Evolutionary conservation across 164 flowering plant genomes (phyloP), one percentile per base, ranked within the genome.

Genomic region (Annona squamosa): DNA sequence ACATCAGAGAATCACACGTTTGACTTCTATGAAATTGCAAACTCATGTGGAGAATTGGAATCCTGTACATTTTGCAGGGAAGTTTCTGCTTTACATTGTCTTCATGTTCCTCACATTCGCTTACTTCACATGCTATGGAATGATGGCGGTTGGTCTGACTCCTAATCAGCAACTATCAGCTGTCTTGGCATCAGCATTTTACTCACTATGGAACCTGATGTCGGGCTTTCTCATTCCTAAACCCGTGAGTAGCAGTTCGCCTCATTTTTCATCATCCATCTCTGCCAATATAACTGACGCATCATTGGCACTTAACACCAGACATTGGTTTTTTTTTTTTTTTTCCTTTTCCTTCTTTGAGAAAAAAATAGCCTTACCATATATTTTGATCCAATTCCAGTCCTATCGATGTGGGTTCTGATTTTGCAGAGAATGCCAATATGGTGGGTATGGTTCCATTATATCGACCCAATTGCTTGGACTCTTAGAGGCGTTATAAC

Each of bases 381-480:
- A 26, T 26, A 26, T 26, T 26, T 26, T 26, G 37, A 26, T 26
- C 37, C 37, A 0, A 26, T 26, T 26, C 37, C 37, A 26, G 37
- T 26, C 37, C 37, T 26, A 26, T 7, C 59, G 7, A 10, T 71
- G 1, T 43, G 3, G 2, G 17, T 70, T 62, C 47, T 9, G 13
- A 46, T 4, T 26, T 72, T 68, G 44, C 85, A 94, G 98, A 71
- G 57, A 1, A 94, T 94, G 71, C 97, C 97, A 0, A 86, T 73
- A 72, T 94, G 97, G 97, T 92, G 98, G 93, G 74, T 87, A 37
- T 94, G 97, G 97, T 92, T 90, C 78, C 89, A 94, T 72, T 87
- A 92, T 71, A 83, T 91, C 13, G 82, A 85, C 80, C 97, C 97
- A 3, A 81, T 92, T 69, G 86, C 91, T 19, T 92, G 98, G 97